phyloP scores from a whole-genome alignment of 768 basidiomycete genomes.

The Hericium rajendrae region DNA sequence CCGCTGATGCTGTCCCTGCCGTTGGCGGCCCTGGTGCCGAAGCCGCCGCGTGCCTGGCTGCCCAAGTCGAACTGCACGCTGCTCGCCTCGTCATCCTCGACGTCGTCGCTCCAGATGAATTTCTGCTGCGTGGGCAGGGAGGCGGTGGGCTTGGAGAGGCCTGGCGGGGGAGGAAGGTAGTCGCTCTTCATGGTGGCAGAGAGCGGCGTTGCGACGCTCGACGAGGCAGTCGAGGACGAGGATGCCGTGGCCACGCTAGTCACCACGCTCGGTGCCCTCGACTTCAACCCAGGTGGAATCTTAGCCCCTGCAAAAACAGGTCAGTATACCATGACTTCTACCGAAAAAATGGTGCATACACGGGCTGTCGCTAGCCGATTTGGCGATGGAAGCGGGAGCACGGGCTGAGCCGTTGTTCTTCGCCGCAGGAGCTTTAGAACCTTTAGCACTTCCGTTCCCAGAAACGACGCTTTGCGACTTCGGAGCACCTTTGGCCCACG shows the following conservation, averaged over 20 bases:
- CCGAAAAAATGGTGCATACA: not conserved
- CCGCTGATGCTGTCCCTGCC: not conserved
- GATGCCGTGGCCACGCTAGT: not conserved
- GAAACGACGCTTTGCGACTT: too few relatives aligned
- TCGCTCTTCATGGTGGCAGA: not conserved
- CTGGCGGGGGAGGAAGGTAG: not conserved
- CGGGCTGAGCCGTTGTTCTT: not conserved
- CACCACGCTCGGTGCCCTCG: not conserved
- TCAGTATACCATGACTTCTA: not conserved
- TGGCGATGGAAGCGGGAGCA: not conserved
- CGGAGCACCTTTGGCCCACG: not conserved
- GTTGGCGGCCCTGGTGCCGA: not conserved
- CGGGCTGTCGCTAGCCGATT: not conserved
- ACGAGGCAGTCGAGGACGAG: too few relatives aligned
- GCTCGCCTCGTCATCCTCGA: not conserved
- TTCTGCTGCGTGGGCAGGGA: not conserved
- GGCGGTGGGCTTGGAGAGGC: not conserved
- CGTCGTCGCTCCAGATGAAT: constrained; percentile 7
- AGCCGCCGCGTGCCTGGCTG: not conserved
- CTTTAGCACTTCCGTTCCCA: too few relatives aligned
- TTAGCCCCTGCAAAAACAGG: not conserved
- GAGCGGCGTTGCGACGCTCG: not conserved
- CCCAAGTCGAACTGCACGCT: not conserved
- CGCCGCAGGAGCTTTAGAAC: too few relatives aligned
- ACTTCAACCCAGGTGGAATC: not conserved